Evolutionary conservation across 192 early-diverging fungal species (phyloP).

Genomic region (Coemansia furcata): DNA sequence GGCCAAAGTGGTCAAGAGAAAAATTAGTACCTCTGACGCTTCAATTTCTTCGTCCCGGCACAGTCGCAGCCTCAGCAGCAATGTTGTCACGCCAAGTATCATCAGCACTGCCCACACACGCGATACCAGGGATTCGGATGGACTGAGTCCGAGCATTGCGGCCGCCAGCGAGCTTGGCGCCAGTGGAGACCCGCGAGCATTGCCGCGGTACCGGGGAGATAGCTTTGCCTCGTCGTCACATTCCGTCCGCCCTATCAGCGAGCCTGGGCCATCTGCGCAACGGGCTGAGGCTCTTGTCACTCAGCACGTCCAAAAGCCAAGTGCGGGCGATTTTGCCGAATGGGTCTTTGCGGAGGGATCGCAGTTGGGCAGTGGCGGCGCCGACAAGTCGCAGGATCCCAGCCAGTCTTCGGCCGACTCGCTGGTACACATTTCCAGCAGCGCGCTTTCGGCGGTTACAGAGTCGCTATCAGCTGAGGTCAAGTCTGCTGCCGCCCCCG

Average conservation of each 20-base stretch:
- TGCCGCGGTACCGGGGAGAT: background rate
- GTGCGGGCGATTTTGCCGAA: constrained; percentile 32
- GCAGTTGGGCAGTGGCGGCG: constrained; percentile 14
- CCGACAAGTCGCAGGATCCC: background rate
- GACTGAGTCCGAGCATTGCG: constrained; percentile 1
- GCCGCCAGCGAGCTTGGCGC: background rate
- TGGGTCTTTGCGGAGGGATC: constrained; percentile 43
- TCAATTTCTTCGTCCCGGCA: constrained; percentile 20
- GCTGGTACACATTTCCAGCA: constrained; percentile 22
- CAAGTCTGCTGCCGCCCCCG: background rate
- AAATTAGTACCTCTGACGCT: constrained; percentile 9
- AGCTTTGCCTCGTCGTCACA: constrained; percentile 24
- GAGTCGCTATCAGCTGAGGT: constrained; percentile 1
- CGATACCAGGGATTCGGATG: constrained; percentile 15
- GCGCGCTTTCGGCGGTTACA: constrained; percentile 14
- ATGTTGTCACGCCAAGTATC: constrained; percentile 6
- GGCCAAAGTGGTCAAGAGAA: constrained; percentile 22
- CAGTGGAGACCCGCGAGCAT: background rate
- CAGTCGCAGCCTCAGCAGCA: constrained; percentile 26
- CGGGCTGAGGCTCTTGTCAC: background rate
- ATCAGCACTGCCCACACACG: constrained; percentile 18
- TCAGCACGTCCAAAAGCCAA: constrained; percentile 9
- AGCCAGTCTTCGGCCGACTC: constrained; percentile 28
- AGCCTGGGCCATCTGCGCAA: background rate
- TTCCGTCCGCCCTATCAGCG: background rate